Conservation (phyloP, 2,329 filamentous ascomycete genomes). For the Microcyclosporella mali region DNA sequence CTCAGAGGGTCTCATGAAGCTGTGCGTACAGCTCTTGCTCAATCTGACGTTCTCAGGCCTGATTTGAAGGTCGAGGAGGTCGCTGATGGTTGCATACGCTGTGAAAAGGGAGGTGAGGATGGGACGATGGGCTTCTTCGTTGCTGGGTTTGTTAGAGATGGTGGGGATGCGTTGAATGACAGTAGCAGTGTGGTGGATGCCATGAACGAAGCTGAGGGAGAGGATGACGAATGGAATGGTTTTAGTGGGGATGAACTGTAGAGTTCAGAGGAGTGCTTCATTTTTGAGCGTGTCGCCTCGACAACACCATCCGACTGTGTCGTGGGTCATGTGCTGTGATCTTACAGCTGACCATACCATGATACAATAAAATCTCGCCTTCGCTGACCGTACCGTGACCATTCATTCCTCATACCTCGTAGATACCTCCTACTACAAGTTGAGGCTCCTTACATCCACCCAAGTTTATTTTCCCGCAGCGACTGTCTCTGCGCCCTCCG, state of each 20-base stretch:
- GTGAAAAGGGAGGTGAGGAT: slow-evolving; percentile 70
- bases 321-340: too few species aligned
- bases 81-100: slow-evolving; percentile 72
- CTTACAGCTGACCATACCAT: too few species aligned
- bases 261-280: neutral
- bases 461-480: too few species aligned
- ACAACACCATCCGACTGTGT: too few species aligned
- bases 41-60: slow-evolving; percentile 1
- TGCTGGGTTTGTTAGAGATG: slow-evolving; percentile 69
- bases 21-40: slow-evolving; percentile 33
- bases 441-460: too few species aligned
- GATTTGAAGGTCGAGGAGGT: slow-evolving; percentile 33
- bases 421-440: too few species aligned
- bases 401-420: too few species aligned
- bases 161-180: neutral
- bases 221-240: slow-evolving; percentile 39
- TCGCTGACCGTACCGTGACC: too few species aligned
- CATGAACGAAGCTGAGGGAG: slow-evolving; percentile 2
- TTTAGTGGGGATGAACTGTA: slow-evolving; percentile 34
- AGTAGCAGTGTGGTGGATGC: slow-evolving; percentile 1
- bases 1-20: slow-evolving; percentile 40
- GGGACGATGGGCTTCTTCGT: slow-evolving; percentile 96
- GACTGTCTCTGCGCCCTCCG: slow-evolving; percentile 26
- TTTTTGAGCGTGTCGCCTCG: too few species aligned
- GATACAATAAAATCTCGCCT: too few species aligned